A percentile compares a stretch with the other conserved stretches of the same genome.
Evolutionary conservation across 352 stramenopile species (phyloP).

Genomic region (Phytophthora macrochlamydospora): DNA sequence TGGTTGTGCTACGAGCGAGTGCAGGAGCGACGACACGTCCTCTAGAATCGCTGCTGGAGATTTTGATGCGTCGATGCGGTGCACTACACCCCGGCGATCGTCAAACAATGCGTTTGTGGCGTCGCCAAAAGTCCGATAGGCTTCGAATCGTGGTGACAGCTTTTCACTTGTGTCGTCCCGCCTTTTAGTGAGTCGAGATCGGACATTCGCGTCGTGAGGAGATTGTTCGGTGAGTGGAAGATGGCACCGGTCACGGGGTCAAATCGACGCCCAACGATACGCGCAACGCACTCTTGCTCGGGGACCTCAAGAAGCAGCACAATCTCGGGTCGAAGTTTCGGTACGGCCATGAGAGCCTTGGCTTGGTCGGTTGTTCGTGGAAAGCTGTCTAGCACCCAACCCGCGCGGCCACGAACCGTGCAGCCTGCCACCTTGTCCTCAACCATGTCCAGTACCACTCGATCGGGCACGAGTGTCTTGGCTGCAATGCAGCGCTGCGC

Average conservation of each 20-base stretch:
- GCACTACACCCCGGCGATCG: constrained; percentile 26
- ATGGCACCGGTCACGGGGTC: constrained; percentile 63
- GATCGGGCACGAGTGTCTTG: constrained; percentile 71
- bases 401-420: constrained; percentile 27
- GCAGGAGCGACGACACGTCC: constrained; percentile 44
- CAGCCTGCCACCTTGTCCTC: constrained; percentile 56
- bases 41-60: constrained; percentile 32
- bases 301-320: constrained; percentile 64
- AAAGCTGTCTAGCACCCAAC: constrained; percentile 81
- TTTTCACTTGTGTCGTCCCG: constrained; percentile 64
- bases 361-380: constrained; percentile 69
- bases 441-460: constrained; percentile 82
- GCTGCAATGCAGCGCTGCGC: constrained; percentile 72
- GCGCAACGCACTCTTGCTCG: constrained; percentile 49
- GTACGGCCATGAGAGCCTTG: constrained; percentile 40
- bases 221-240: constrained; percentile 55
- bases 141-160: constrained; percentile 65
- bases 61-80: constrained; percentile 31
- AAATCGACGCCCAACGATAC: constrained; percentile 63
- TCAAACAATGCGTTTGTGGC: constrained; percentile 55
- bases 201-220: constrained; percentile 45
- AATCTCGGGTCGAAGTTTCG: constrained; percentile 54
- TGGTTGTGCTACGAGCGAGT: constrained; percentile 31
- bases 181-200: constrained; percentile 59
- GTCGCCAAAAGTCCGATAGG: constrained; percentile 64